Evolutionary conservation across 2,329 filamentous ascomycete genomes (phyloP).

Genomic region (Claviceps lovelessii): DNA sequence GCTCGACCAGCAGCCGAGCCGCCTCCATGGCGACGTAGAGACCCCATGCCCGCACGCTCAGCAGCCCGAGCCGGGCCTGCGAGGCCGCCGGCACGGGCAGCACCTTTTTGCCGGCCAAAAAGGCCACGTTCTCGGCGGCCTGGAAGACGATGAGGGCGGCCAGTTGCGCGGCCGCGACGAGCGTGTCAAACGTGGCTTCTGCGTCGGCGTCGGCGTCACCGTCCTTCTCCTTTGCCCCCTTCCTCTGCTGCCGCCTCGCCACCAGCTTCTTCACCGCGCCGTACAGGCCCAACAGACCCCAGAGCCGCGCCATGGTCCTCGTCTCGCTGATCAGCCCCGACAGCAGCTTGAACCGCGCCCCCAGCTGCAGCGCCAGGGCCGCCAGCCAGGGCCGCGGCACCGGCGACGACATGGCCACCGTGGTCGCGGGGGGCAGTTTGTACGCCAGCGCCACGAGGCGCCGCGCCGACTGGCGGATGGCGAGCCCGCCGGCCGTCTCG

Average conservation of each 20-base stretch:
- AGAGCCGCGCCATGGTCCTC: conserved; percentile 60
- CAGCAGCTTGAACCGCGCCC: conserved; percentile 43
- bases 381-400: conserved; percentile 23
- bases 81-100: conserved; percentile 42
- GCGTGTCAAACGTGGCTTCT: conserved; percentile 24
- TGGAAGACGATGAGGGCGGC: conserved; percentile 56
- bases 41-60: conserved; percentile 71
- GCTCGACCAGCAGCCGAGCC: conserved; percentile 42
- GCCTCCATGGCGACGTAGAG: conserved; percentile 66
- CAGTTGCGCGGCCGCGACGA: conserved; percentile 55
- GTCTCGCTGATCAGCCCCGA: conserved; percentile 54
- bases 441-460: conserved; percentile 38
- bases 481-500: conserved; percentile 37
- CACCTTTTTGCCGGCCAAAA: conserved; percentile 59
- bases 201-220: conserved; percentile 16
- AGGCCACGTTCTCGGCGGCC: conserved; percentile 69
- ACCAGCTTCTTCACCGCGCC: conserved; percentile 44
- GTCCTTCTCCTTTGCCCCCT: conserved; percentile 12
- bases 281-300: conserved; percentile 62
- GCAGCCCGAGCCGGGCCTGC: conserved; percentile 48
- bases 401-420: conserved; percentile 28
- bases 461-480: conserved; percentile 38
- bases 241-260: conserved; percentile 6
- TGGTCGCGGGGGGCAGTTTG: conserved; percentile 35
- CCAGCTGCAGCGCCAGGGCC: conserved; percentile 32